Evolutionary conservation across 768 basidiomycete genomes (phyloP).

Genomic region (Auriscalpium microsporum): DNA sequence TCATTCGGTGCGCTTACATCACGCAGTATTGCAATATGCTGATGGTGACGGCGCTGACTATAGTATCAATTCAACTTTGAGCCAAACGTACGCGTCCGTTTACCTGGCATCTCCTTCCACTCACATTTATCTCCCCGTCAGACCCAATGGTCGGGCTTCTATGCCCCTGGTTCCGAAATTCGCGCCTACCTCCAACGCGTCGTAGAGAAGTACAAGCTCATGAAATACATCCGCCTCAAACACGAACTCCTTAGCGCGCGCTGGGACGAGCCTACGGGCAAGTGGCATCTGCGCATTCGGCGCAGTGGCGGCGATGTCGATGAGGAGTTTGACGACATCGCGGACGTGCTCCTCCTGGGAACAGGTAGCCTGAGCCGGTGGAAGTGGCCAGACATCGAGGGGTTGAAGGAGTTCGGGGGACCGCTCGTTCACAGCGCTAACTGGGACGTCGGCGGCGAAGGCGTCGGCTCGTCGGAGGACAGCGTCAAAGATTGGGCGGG

Average conservation of each 20-base stretch:
- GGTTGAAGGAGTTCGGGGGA: constrained; percentile 27
- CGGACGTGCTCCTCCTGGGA: constrained; percentile 27
- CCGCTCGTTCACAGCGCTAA: constrained; percentile 29
- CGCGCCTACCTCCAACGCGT: constrained; percentile 42
- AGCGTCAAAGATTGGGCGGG: constrained; percentile 16
- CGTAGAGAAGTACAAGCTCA: constrained; percentile 48
- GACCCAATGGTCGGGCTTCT: constrained; percentile 12
- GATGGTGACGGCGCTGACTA: background rate
- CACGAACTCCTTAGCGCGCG: constrained; percentile 45
- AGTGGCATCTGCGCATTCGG: constrained; percentile 48
- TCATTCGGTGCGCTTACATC: constrained; percentile 3
- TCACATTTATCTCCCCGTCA: constrained; percentile 8
- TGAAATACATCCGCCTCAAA: constrained; percentile 42
- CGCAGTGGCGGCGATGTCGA: constrained; percentile 3
- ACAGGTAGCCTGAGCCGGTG: constrained; percentile 29
- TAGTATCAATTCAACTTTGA: constrained; percentile 13
- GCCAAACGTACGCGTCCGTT: constrained; percentile 2
- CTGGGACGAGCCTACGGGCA: constrained; percentile 41
- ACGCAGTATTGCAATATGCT: background rate
- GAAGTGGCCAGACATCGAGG: constrained; percentile 32
- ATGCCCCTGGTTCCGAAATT: constrained; percentile 32
- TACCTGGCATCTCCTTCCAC: background rate
- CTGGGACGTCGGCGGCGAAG: constrained; percentile 14
- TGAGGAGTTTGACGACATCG: constrained; percentile 13
- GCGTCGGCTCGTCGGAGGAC: background rate